Conservation (phyloP, 2,329 filamentous ascomycete genomes). For the Neonectria sp. region DNA sequence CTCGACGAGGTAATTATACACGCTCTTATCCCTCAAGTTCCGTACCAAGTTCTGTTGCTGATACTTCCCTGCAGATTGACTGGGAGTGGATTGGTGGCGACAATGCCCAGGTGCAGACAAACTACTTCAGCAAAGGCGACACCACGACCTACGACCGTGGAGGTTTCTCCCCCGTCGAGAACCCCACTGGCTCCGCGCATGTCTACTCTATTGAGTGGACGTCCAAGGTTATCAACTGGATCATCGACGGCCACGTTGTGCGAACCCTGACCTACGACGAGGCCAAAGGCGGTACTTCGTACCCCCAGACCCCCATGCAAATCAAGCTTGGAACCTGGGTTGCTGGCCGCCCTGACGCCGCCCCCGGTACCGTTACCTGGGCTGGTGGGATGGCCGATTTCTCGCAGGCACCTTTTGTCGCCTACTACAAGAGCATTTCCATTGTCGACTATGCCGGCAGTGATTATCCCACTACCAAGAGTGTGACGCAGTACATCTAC, state of each 20-base stretch:
- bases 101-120: conserved; percentile 81
- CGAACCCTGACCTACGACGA: conserved; percentile 74
- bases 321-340: conserved; percentile 80
- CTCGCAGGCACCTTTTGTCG: conserved; percentile 65
- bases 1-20: conserved; percentile 67
- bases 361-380: conserved; percentile 80
- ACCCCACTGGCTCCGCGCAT: conserved; percentile 71
- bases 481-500: conserved; percentile 67
- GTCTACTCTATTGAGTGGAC: conserved; percentile 81
- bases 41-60: too few species aligned
- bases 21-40: rapidly evolving
- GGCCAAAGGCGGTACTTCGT: conserved; percentile 70
- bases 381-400: conserved; percentile 73
- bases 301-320: conserved; percentile 82
- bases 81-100: conserved; percentile 86
- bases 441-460: conserved; percentile 70
- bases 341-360: conserved; percentile 69
- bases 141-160: conserved; percentile 79
- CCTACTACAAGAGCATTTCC: conserved; percentile 70
- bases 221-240: conserved; percentile 74
- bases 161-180: conserved; percentile 70
- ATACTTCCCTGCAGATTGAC: conserved; percentile 71
- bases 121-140: conserved; percentile 86
- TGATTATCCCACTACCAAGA: conserved; percentile 51
- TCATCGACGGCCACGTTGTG: conserved; percentile 72